Conservation (phyloP, 2,329 filamentous ascomycete genomes). For the Mycosphaerella sp. region DNA sequence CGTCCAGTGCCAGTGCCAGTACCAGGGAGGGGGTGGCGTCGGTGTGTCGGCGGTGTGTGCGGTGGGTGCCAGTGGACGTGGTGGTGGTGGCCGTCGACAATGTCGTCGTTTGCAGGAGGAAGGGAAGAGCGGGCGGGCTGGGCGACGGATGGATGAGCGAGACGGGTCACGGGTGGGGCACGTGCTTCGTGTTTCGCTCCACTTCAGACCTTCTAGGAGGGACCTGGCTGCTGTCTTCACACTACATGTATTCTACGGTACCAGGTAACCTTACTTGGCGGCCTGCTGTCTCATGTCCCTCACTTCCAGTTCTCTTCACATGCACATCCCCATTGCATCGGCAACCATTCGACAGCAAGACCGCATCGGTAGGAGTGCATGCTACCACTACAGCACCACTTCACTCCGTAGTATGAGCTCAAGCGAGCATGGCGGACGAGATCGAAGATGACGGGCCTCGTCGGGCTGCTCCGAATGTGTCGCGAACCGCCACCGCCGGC, state of each 20-base stretch:
- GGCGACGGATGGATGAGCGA: no score
- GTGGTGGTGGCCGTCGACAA: background rate
- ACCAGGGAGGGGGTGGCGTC: background rate
- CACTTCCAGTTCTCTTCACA: no score
- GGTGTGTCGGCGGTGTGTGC: background rate
- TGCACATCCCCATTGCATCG: no score
- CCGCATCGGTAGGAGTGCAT: background rate
- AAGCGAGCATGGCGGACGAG: conserved; percentile 23
- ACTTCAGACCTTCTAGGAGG: background rate
- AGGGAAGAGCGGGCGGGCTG: background rate
- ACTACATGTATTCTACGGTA: no score
- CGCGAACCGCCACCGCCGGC: conserved; percentile 20
- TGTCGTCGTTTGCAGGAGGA: background rate
- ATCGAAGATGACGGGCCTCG: conserved; percentile 23
- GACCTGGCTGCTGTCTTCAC: background rate
- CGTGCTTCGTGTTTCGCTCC: no score
- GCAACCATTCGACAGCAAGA: background rate
- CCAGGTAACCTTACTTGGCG: background rate
- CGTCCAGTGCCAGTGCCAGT: background rate
- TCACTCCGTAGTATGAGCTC: no score
- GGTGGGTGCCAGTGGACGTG: background rate
- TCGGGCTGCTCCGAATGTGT: conserved; percentile 10
- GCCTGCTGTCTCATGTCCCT: no score
- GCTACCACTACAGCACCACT: background rate
- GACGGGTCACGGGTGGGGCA: no score